Percentiles rank a stretch among this genome's conserved stretches.
These are phyloP conservation scores for Amanita rubescens DNA, from an alignment of 768 basidiomycete species.

Conservation along the genomic window DNA sequence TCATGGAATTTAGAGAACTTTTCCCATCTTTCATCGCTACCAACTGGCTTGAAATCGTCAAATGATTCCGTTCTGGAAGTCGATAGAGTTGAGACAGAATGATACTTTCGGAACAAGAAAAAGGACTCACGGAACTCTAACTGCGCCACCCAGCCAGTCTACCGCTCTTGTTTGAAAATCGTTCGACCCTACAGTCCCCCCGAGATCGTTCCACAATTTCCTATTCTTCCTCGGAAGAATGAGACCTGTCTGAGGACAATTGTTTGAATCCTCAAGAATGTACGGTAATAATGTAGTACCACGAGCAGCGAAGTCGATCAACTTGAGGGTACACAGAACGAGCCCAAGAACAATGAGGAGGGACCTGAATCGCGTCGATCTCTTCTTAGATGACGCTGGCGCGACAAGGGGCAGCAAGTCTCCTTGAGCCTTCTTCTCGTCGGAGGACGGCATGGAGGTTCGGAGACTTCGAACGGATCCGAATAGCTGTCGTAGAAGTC, in stretches of 20 bases:
- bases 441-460: not conserved
- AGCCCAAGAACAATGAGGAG: not conserved
- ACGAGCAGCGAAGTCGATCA: not conserved
- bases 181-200: conserved; percentile 6
- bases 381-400: not conserved
- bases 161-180: conserved; percentile 22
- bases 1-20: conserved; percentile 46
- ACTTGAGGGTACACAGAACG: not conserved
- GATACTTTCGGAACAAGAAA: too few species aligned
- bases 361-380: conserved; percentile 37
- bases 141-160: conserved; percentile 26
- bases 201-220: conserved; percentile 12
- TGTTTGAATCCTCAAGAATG: not conserved
- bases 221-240: conserved; percentile 23
- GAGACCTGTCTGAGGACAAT: conserved; percentile 15
- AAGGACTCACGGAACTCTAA: conserved; percentile 8
- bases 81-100: not conserved
- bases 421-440: not conserved
- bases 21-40: conserved; percentile 47
- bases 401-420: not conserved
- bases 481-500: conserved; percentile 41
- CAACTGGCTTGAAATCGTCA: conserved; percentile 41
- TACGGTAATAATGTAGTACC: not conserved
- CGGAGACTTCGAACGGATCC: conserved; percentile 17
- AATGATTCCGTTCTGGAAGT: conserved; percentile 46